Conservation (phyloP, 73 alveolate genomes). For the Durusdinium trenchii region DNA sequence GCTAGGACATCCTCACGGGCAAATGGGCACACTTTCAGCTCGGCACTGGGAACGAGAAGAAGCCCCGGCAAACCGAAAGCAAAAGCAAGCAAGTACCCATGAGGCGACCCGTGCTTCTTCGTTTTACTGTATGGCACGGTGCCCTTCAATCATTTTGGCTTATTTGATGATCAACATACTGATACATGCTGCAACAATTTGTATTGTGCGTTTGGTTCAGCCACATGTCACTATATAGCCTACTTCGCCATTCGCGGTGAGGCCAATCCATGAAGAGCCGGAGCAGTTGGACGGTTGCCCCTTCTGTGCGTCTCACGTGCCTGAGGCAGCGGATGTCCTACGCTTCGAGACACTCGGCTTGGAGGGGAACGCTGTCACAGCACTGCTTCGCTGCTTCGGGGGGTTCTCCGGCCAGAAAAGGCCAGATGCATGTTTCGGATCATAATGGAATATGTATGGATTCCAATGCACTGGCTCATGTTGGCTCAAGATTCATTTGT, state of each 20-base stretch:
- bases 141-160: no score
- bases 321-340: slow-evolving; percentile 56
- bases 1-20: slow-evolving; percentile 72
- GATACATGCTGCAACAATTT: no score
- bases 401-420: no score
- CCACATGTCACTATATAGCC: not conserved
- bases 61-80: slow-evolving; percentile 90
- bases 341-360: slow-evolving; percentile 63
- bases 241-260: not conserved
- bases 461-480: no score
- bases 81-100: slow-evolving; percentile 75
- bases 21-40: slow-evolving; percentile 84
- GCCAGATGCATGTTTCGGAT: no score
- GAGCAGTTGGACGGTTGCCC: slow-evolving; percentile 79
- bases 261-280: slow-evolving; percentile 86
- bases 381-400: no score
- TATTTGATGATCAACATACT: no score
- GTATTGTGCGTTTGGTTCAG: not conserved
- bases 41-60: slow-evolving; percentile 78
- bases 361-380: not conserved
- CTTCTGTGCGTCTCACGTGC: slow-evolving; percentile 38
- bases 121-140: not conserved
- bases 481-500: no score
- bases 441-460: no score
- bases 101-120: not conserved